Conservation (phyloP, 2,329 filamentous ascomycete genomes). For the Hortaea sp. region DNA sequence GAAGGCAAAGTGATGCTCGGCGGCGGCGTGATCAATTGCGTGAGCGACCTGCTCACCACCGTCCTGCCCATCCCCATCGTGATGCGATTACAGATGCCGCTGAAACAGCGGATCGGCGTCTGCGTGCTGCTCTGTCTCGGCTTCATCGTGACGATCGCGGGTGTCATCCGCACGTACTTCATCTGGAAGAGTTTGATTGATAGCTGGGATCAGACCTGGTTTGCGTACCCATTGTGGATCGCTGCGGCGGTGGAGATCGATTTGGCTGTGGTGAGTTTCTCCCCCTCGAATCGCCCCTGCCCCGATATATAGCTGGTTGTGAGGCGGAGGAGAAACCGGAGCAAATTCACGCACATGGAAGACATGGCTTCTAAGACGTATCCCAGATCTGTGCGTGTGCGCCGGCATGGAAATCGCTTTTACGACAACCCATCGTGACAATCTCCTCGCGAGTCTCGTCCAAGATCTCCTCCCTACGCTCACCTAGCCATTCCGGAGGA, state of each 20-base stretch:
- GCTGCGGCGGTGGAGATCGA: slow-evolving; percentile 37
- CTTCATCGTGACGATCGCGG: slow-evolving; percentile 33
- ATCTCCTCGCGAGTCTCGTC: slow-evolving; percentile 11
- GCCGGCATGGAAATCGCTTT: slow-evolving; percentile 26
- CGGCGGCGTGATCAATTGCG: slow-evolving; percentile 34
- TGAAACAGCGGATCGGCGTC: slow-evolving; percentile 30
- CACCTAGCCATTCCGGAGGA: slow-evolving; percentile 4
- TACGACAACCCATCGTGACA: slow-evolving; percentile 14
- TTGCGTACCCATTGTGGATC: slow-evolving; percentile 37
- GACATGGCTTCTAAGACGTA: not conserved
- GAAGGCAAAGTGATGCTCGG: slow-evolving; percentile 31
- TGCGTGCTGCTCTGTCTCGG: slow-evolving; percentile 31
- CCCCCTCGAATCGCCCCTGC: not conserved
- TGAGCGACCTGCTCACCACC: slow-evolving; percentile 35
- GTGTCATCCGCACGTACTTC: slow-evolving; percentile 34
- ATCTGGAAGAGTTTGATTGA: slow-evolving; percentile 20
- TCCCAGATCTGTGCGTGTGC: slow-evolving; percentile 27
- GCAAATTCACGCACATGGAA: not conserved
- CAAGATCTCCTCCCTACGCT: slow-evolving; percentile 15
- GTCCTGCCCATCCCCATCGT: slow-evolving; percentile 36
- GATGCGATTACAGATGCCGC: slow-evolving; percentile 33
- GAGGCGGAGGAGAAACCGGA: not conserved
- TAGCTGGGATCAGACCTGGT: slow-evolving; percentile 37
- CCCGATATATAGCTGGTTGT: too few relatives aligned
- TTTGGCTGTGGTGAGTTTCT: slow-evolving; percentile 26